Base-by-base conservation (phyloP, 257 asterid genomes). In the Lavandula angustifolia region DNA sequence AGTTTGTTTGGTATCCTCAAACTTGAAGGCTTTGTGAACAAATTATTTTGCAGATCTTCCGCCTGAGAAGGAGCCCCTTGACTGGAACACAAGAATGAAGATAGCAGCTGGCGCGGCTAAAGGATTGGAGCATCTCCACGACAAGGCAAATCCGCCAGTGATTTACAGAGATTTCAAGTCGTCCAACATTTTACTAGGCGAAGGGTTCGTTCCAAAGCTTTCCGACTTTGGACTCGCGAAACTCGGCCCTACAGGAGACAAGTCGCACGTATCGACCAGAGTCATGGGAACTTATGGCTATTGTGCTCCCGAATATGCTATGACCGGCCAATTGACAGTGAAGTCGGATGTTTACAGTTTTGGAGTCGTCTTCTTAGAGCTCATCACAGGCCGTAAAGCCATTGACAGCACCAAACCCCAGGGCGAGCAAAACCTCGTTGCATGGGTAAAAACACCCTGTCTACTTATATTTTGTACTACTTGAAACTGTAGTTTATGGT, bases 241-340 rank as follows among this genome's bases (percentile, higher is more conserved):
- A 82, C 87, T 94, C 1, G 99, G 99, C n/a, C 99, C 99, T 6
- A 94, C 99, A 7, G 98, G 99, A 40, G 99, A 94, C 84, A 85
- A 90, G 80, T 90, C 99, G 0, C 99, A 94, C 58, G 99, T 94
- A 51, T 94, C 99, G 55, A 90, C 99, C 6, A 76, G 99, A 81
- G 99, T 94, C 76, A 94, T 94, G 99, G 98, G 99, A 60, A 94
- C 99, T 22, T 94, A 94, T 9, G 99, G 99, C 42, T 94, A 94
- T 67, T 94, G 99, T 73, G 99, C 98, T 43, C 99, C 99, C 0
- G 99, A 94, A 74, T 94, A 94, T 67, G 99, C 99, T 41, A 94
- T 90, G 99, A 94, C 99, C 0, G 99, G 99, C 9, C 99, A 94
- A 56, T 73, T 94, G 75, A 94, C 99, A 0, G 99, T 94, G 27